These are phyloP conservation scores for Verbena officinalis DNA, from an alignment of 257 asterid species.

Conservation along the genomic window DNA sequence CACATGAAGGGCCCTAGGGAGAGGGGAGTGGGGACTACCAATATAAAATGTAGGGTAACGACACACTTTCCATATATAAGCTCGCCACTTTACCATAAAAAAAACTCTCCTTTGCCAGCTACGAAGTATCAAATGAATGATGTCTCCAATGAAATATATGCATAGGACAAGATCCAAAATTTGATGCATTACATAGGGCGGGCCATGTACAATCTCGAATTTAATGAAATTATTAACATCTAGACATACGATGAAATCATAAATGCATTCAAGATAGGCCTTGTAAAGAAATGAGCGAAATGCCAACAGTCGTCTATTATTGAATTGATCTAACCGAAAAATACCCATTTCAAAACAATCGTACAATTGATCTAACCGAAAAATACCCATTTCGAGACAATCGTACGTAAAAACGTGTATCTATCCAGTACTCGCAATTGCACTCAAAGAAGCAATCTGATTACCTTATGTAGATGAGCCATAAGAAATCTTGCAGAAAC, in stretches of 20 bases:
- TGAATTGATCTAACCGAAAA: no score
- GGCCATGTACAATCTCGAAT: neutral
- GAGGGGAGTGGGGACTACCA: slow-evolving; percentile 16
- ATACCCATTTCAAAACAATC: no score
- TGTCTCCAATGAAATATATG: slow-evolving; percentile 23
- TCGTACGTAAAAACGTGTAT: no score
- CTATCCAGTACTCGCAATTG: neutral
- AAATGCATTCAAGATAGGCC: no score
- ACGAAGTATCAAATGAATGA: slow-evolving; percentile 7
- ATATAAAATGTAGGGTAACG: neutral
- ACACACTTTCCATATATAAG: slow-evolving; percentile 1
- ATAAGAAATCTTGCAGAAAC: neutral
- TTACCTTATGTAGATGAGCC: neutral
- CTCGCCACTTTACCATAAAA: neutral
- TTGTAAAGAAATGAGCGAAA: no score
- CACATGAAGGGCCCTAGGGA: slow-evolving; percentile 11
- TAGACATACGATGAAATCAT: no score
- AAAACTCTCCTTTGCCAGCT: slow-evolving; percentile 21
- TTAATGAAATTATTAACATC: neutral
- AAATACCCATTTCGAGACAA: no score
- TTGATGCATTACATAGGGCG: neutral
- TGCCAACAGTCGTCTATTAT: no score
- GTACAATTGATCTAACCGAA: no score
- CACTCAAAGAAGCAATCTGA: neutral
- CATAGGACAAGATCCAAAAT: slow-evolving; percentile 1